Percentiles rank a stretch among this genome's conserved stretches.
Evolutionary conservation across 306 rosid genomes (phyloP).

Genomic region (Datisca glomerata): DNA sequence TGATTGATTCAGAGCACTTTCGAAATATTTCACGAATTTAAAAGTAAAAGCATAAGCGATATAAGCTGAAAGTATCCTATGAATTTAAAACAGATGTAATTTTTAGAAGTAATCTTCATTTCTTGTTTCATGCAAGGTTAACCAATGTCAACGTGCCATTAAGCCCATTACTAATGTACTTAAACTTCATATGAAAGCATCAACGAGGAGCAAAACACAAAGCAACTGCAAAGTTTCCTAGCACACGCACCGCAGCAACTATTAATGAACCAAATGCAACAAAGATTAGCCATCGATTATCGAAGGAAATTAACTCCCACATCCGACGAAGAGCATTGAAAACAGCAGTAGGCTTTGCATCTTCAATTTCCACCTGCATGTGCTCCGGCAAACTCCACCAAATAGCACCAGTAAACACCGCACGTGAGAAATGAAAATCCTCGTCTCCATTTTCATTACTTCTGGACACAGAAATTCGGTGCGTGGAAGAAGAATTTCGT

Average conservation of each 20-base stretch:
- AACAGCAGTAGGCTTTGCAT: conserved; percentile 22
- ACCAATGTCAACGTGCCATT: not conserved
- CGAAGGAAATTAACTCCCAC: conserved; percentile 42
- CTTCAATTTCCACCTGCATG: conserved; percentile 11
- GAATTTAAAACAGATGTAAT: not conserved
- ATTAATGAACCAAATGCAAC: conserved; percentile 31
- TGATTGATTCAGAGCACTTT: too few relatives aligned
- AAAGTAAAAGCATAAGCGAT: too few relatives aligned
- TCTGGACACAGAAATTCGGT: conserved; percentile 3
- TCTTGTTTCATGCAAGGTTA: not conserved
- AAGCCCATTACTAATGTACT: not conserved
- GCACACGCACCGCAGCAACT: conserved; percentile 41
- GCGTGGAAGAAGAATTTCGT: conserved; percentile 2
- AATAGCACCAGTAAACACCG: conserved; percentile 19
- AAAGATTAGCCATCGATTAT: conserved; percentile 26
- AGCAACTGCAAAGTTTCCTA: not conserved
- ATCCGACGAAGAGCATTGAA: conserved; percentile 34
- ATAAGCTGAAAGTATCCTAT: not conserved
- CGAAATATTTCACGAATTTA: too few relatives aligned
- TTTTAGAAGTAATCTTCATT: not conserved
- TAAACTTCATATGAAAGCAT: not conserved
- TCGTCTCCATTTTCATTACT: not conserved
- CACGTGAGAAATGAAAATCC: not conserved
- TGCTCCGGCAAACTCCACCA: conserved; percentile 45
- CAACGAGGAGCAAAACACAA: not conserved